Evolutionary conservation across 305 asterid species (phyloP).

Genomic region (Solanum hybrid): DNA sequence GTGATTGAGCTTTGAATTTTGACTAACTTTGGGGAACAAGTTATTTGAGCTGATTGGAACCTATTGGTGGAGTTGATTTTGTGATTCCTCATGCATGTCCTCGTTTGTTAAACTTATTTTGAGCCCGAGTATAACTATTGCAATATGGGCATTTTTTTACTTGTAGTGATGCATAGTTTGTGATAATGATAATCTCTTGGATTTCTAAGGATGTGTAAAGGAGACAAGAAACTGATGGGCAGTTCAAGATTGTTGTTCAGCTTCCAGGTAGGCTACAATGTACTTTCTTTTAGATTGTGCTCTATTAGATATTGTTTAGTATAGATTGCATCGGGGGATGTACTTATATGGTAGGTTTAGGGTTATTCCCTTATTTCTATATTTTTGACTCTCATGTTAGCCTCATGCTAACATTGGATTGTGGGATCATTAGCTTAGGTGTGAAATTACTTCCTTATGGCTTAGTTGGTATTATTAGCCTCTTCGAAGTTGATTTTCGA

Average conservation of each 20-base stretch:
- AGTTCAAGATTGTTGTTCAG: not conserved
- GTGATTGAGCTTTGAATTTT: not conserved
- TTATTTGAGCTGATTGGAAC: not conserved
- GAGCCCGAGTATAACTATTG: not conserved
- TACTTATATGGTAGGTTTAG: not conserved
- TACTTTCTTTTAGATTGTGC: not conserved
- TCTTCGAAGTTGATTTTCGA: not conserved
- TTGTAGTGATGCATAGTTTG: not conserved
- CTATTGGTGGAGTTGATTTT: not conserved
- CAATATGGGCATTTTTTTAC: not conserved
- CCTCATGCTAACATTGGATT: not conserved
- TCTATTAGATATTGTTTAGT: too few species aligned
- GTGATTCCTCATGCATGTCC: not conserved
- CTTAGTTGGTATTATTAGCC: not conserved
- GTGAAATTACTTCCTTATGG: not conserved
- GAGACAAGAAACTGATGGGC: not conserved
- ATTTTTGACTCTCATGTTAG: not conserved
- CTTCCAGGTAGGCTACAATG: not conserved
- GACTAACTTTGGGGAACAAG: not conserved
- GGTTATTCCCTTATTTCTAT: not conserved
- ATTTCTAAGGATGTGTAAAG: not conserved
- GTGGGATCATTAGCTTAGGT: not conserved
- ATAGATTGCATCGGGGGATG: not conserved
- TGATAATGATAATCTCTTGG: not conserved
- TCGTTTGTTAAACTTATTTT: not conserved